Base-by-base conservation (phyloP, 345 rosid species). In the Garcia nutans region DNA sequence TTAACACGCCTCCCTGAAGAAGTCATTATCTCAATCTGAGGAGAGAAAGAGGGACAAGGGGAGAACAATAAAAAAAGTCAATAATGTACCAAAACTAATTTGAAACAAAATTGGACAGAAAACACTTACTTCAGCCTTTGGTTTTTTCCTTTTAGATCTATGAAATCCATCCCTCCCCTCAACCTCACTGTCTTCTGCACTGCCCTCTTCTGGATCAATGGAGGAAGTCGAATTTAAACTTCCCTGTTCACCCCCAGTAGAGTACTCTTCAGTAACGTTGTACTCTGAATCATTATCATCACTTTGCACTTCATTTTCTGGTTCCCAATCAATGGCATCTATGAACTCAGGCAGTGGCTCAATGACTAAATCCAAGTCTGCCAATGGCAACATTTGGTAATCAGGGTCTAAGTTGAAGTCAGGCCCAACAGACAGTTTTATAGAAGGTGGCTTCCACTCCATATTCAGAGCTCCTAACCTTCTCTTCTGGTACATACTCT, bases 211-310 rank as follows among this genome's bases (percentile, higher is more conserved):
- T 70, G 87, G 83, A 83, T 84, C 91, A 75, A 82, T 89, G 70
- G 97, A 92, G 65, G 90, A 85, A 80, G 77, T 78, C 61, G 86
- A 90, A 82, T 81, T 85, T 74, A 85, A 68, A 84, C 92, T 88
- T 83, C 86, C 94, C 81, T 84, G 89, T 72, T 90, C 98, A 61
- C 84, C 97, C 72, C 87, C 96, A 42, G 87, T 82, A 33, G 94
- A 89, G 83, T 79, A 75, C 80, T 91, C 99, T 76, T 92, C 97
- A 50, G 97, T 83, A 62, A 86, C 90, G 85, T 91, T 91, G 83
- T 96, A 96, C 82, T 96, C 99, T 2, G 99, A 96, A 84, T 96
- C 99, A 84, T 83, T 90, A 78, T 91, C 99, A 82, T 93, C 97
- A 80, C 90, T 93, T 59, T 79, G 88, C 74, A 88, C 78, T 71